phyloP scores from a whole-genome alignment of 2,329 filamentous ascomycete species.

The Neopestalotiopsis rosae region DNA sequence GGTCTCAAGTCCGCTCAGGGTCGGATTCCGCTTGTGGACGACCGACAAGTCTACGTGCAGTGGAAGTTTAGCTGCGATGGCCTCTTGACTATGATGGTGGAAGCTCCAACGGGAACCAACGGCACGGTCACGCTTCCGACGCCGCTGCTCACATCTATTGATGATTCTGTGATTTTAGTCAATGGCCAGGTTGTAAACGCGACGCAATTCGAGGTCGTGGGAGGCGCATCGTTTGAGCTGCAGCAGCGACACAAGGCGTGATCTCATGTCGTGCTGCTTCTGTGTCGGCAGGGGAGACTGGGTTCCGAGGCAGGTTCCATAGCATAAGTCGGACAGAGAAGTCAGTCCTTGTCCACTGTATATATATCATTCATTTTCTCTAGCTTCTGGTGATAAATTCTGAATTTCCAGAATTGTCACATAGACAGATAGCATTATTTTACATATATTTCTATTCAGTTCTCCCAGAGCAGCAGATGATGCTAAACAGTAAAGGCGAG shows the following conservation, averaged over 20 bases:
- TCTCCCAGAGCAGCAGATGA: too few relatives aligned
- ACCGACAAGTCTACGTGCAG: neutral
- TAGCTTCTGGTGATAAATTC: too few relatives aligned
- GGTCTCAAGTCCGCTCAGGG: constrained; percentile 6
- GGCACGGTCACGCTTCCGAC: neutral
- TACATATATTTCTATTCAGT: too few relatives aligned
- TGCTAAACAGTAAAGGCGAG: too few relatives aligned
- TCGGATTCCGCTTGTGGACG: neutral
- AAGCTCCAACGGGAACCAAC: neutral
- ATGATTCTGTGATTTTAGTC: neutral
- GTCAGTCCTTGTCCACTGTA: too few relatives aligned
- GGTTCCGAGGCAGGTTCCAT: too few relatives aligned
- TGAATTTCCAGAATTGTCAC: too few relatives aligned
- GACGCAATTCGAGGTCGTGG: neutral
- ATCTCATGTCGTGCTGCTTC: neutral
- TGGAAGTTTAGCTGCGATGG: constrained; percentile 10
- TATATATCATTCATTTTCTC: too few relatives aligned
- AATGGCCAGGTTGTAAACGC: neutral
- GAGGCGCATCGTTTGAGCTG: neutral
- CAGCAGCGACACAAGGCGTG: neutral
- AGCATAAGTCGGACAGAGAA: too few relatives aligned
- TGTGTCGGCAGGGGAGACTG: too few relatives aligned
- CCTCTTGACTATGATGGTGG: neutral
- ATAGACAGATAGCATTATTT: too few relatives aligned
- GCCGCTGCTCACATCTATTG: neutral